Evolutionary conservation across 805 yeast species (phyloP), one percentile per base, ranked within the genome.

Genomic region (Komagataella mondaviorum): DNA sequence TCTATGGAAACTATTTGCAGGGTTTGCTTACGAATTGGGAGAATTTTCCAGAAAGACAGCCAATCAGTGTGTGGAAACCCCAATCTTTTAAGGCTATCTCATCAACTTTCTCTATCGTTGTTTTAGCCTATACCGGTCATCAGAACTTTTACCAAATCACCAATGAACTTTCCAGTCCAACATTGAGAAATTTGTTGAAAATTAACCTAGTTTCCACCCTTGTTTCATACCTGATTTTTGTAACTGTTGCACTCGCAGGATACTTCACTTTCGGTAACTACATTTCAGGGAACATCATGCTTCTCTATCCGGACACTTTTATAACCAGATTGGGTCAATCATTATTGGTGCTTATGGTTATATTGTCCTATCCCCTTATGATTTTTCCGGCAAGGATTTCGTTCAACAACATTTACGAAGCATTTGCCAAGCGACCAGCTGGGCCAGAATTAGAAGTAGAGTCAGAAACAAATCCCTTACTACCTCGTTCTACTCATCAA

Each of bases 341-440:
- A 39, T 71, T 85, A 47, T 70, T 86, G 43, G 85, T 82, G 0
- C 63, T 81, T 17, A 84, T 85, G 90, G 85, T 86, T 14, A 68
- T 81, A n/a, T 68, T 86, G 45, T 81, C 89, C 3, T 86, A 73
- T 65, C 95, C 95, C 14, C 71, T 86, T 53, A 80, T 85, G 73
- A 84, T 88, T 59, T 88, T 85, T 63, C 95, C 95, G 18, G 80
- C 88, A 55, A 71, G 95, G 54, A 77, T 85, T 16, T 81, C 90
- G 3, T 66, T 79, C 30, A 83, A 85, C 63, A 88, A 85, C 60
- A 78, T 85, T 49, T 57, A 71, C 23, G 74, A 75, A 53, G 81
- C 79, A 70, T 51, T 75, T 17, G 68, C 65, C 48, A 44, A 36
- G 8, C 55, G 57, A 44, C 18, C 39, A n/a, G 22, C 12, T 16